A percentile compares a stretch with the other conserved stretches of the same genome.
Conservation (phyloP, 305 asterid genomes). For the Rubia peregrina region DNA sequence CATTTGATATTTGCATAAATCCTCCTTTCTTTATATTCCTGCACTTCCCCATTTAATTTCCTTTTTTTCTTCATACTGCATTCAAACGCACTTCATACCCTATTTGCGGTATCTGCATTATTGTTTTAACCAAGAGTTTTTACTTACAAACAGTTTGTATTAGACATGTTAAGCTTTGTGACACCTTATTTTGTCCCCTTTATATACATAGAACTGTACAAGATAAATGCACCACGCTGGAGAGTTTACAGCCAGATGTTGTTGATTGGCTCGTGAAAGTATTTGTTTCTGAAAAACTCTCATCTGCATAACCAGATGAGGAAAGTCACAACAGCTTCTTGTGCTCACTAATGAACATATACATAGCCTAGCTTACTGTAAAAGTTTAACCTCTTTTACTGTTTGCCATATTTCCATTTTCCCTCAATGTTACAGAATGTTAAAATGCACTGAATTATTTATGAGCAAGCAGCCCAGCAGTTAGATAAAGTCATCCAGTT, state of each 20-base stretch:
- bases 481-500: neutral
- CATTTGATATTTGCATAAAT: no score
- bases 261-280: neutral
- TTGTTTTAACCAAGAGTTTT: no score
- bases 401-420: neutral
- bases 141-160: no score
- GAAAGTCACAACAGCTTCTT: neutral
- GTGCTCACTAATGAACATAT: neutral
- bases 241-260: neutral
- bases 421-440: neutral
- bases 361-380: neutral
- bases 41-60: no score
- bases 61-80: no score
- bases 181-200: no score
- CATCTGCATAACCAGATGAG: neutral
- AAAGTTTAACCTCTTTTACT: neutral
- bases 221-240: no score
- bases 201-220: no score
- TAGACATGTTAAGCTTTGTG: no score
- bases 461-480: neutral
- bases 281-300: neutral
- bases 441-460: neutral
- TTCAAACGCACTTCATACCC: no score
- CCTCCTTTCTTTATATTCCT: no score
- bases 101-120: no score